These are phyloP conservation scores for Didymella lethalis DNA, from an alignment of 2,329 filamentous ascomycete genomes.

Conservation along the genomic window DNA sequence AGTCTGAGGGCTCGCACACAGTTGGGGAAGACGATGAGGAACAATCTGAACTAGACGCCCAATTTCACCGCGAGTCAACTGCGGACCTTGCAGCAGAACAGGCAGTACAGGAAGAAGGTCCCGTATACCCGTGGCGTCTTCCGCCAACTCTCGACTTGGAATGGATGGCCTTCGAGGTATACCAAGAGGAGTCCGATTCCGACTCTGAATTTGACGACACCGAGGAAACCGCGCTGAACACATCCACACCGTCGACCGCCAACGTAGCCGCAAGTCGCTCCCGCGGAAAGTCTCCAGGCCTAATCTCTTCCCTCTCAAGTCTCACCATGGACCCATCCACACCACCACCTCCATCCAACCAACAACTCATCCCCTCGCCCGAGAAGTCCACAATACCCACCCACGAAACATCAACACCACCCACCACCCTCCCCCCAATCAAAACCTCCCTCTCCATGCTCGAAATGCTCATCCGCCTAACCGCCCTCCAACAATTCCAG, in stretches of 20 bases:
- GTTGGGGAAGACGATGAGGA: conserved; percentile 46
- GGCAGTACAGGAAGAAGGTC: conserved; percentile 23
- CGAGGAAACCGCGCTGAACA: conserved; percentile 30
- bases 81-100: conserved; percentile 24
- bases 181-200: conserved; percentile 68
- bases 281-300: conserved; percentile 52
- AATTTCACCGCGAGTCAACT: conserved; percentile 55
- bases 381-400: conserved; percentile 29
- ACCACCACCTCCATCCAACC: conserved; percentile 22
- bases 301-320: conserved; percentile 56
- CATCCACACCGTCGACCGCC: conserved; percentile 19
- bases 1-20: conserved; percentile 52
- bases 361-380: conserved; percentile 35
- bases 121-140: conserved; percentile 63
- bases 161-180: conserved; percentile 92
- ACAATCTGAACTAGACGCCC: conserved; percentile 56
- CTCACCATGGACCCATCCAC: conserved; percentile 53
- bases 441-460: conserved; percentile 79
- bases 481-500: conserved; percentile 89
- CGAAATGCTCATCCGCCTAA: conserved; percentile 86
- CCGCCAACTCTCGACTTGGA: conserved; percentile 82
- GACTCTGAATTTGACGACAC: conserved; percentile 60
- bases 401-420: conserved; percentile 21
- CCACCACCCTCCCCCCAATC: conserved; percentile 57
- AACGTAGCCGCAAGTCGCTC: conserved; percentile 23